Evolutionary conservation across 2,329 filamentous ascomycete species (phyloP).

Genomic region (Grosmannia penicillata): DNA sequence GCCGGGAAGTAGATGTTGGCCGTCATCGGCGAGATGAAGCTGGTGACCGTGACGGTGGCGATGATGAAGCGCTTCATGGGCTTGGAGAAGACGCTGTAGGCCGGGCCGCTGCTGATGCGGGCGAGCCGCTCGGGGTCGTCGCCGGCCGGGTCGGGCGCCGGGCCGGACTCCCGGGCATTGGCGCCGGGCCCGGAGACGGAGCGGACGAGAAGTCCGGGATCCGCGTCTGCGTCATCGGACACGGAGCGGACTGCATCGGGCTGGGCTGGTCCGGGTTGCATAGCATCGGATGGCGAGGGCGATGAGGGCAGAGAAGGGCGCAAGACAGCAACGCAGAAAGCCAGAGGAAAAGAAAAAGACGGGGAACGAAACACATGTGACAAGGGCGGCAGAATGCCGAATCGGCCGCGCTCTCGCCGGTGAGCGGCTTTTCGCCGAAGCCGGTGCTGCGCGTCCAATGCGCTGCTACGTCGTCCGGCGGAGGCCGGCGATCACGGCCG

Average conservation of each 20-base stretch:
- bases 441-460: no score
- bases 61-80: slow-evolving; percentile 36
- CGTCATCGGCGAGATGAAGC: slow-evolving; percentile 42
- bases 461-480: no score
- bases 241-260: no score
- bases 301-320: no score
- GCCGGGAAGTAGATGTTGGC: slow-evolving; percentile 42
- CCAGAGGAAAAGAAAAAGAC: background rate
- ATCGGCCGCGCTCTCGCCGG: background rate
- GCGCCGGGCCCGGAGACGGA: background rate
- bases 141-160: background rate
- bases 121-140: slow-evolving; percentile 21
- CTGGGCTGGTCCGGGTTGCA: no score
- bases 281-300: no score
- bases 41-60: slow-evolving; percentile 34
- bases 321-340: no score
- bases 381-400: background rate
- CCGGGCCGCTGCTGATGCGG: slow-evolving; percentile 22
- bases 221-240: background rate
- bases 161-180: background rate
- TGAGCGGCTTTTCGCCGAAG: background rate
- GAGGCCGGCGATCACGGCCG: no score
- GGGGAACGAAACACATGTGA: background rate
- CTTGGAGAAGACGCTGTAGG: slow-evolving; percentile 24
- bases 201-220: background rate